These are phyloP conservation scores for Stagonosporopsis vannaccii DNA, from an alignment of 2,329 filamentous ascomycete species.

Conservation along the genomic window DNA sequence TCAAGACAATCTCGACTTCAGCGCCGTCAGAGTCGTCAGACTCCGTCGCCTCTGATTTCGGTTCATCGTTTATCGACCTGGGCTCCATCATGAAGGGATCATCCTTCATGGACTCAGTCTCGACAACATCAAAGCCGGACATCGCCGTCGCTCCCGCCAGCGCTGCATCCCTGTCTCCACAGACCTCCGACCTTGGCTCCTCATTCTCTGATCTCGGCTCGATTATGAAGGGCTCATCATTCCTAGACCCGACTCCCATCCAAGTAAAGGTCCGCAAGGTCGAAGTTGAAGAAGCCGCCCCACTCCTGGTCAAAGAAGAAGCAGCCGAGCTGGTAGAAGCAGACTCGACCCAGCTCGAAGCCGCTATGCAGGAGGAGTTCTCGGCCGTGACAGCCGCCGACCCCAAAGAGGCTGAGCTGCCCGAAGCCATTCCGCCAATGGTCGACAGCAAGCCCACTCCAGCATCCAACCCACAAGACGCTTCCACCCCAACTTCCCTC, in stretches of 20 bases:
- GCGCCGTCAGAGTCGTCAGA: not conserved
- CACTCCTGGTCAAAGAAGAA: slow-evolving; percentile 8
- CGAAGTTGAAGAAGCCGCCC: slow-evolving; percentile 4
- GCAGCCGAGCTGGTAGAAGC: not conserved
- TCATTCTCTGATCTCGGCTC: slow-evolving; percentile 26
- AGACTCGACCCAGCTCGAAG: slow-evolving; percentile 3
- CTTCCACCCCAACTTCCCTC: slow-evolving; percentile 25
- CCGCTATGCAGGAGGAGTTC: slow-evolving; percentile 14
- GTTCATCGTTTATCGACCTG: slow-evolving; percentile 18
- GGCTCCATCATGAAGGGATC: slow-evolving; percentile 39
- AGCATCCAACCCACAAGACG: slow-evolving; percentile 1
- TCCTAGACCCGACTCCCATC: slow-evolving; percentile 16
- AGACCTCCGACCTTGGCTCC: slow-evolving; percentile 1
- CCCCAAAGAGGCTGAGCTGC: slow-evolving; percentile 3
- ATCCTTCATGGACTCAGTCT: slow-evolving; percentile 20
- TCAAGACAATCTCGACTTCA: not conserved
- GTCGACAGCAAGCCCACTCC: not conserved
- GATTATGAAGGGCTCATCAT: slow-evolving; percentile 37
- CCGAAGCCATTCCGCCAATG: not conserved
- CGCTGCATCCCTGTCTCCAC: not conserved
- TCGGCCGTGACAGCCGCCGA: slow-evolving; percentile 3
- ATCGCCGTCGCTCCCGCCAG: not conserved
- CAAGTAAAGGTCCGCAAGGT: slow-evolving; percentile 4
- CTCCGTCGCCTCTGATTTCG: slow-evolving; percentile 11
- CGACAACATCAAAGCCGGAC: slow-evolving; percentile 6